Evolutionary conservation across 2,329 filamentous ascomycete genomes (phyloP).

Genomic region (Verticillium nubilum): DNA sequence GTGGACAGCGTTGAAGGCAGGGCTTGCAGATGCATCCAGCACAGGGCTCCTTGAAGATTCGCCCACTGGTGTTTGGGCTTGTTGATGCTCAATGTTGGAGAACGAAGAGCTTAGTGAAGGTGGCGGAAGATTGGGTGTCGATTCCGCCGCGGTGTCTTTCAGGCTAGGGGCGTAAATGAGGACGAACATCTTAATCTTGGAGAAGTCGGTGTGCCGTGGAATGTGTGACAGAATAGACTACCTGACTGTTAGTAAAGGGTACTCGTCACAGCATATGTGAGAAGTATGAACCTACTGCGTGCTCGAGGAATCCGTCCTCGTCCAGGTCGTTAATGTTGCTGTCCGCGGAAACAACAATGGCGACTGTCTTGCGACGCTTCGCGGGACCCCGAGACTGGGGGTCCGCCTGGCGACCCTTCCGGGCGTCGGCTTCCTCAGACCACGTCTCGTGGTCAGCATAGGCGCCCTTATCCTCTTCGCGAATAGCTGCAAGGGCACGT

Average conservation of each 20-base stretch:
- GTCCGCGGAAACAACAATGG: slow-evolving; percentile 81
- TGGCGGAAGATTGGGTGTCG: slow-evolving; percentile 50
- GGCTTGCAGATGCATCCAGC: slow-evolving; percentile 40
- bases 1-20: slow-evolving; percentile 72
- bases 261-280: not conserved
- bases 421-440: slow-evolving; percentile 81
- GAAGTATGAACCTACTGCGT: slow-evolving; percentile 60
- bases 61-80: slow-evolving; percentile 58
- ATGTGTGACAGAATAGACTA: slow-evolving; percentile 87
- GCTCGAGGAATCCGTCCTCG: slow-evolving; percentile 62
- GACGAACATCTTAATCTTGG: slow-evolving; percentile 73
- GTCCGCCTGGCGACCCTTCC: slow-evolving; percentile 38
- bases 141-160: slow-evolving; percentile 58
- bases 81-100: slow-evolving; percentile 74
- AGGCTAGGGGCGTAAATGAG: slow-evolving; percentile 83
- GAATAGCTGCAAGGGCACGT: slow-evolving; percentile 74
- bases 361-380: slow-evolving; percentile 70
- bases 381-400: slow-evolving; percentile 25
- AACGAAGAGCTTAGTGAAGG: slow-evolving; percentile 74
- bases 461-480: slow-evolving; percentile 74
- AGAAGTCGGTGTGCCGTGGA: slow-evolving; percentile 68
- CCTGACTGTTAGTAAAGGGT: slow-evolving; percentile 4
- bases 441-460: slow-evolving; percentile 85
- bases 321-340: slow-evolving; percentile 52
- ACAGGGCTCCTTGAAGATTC: slow-evolving; percentile 53